phyloP scores from a whole-genome alignment of 2,329 filamentous ascomycete genomes.

The Chalara sp. region DNA sequence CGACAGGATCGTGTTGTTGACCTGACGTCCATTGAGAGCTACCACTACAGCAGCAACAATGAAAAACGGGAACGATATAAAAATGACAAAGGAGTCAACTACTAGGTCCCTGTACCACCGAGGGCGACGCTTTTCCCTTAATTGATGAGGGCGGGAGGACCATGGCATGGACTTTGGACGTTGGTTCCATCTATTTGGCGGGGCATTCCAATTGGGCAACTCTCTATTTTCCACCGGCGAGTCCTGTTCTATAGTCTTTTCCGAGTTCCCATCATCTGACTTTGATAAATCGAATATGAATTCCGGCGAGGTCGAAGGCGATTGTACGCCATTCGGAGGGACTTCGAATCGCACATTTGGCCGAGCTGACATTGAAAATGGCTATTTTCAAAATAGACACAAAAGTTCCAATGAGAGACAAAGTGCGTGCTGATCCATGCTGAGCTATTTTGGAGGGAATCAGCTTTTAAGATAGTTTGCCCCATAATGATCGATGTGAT shows the following conservation, averaged over 20 bases:
- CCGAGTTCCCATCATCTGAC: neutral
- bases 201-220: too few species aligned
- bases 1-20: conserved; percentile 7
- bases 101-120: neutral
- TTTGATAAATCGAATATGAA: neutral
- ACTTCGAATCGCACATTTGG: neutral
- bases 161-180: neutral
- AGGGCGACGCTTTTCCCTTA: neutral
- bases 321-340: neutral
- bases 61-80: conserved; percentile 17
- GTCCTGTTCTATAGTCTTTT: neutral
- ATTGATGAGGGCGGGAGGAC: neutral
- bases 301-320: neutral
- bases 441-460: neutral
- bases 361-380: neutral
- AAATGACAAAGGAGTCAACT: conserved; percentile 6
- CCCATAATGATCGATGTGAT: neutral
- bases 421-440: too few species aligned
- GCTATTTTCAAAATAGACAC: neutral
- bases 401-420: neutral
- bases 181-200: neutral
- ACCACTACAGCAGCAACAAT: conserved; percentile 12
- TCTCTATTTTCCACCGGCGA: neutral
- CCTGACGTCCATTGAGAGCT: conserved; percentile 10
- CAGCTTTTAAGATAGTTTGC: neutral